Evolutionary conservation across 1,139 yeast species (phyloP).

Genomic region (Geotrichum macrosporum): DNA sequence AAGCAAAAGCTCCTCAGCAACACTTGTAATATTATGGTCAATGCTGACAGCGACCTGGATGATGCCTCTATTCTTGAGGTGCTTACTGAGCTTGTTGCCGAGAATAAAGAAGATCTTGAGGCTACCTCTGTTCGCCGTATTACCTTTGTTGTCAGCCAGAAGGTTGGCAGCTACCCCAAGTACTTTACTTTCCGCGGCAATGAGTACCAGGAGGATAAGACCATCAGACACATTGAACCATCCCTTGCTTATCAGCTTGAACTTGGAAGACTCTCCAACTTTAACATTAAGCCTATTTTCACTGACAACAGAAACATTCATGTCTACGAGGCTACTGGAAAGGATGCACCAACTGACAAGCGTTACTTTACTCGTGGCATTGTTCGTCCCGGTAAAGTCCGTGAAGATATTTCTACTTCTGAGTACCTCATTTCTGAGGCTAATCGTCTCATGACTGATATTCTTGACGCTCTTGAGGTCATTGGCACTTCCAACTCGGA

Average conservation of each 20-base stretch:
- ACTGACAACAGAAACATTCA: constrained; percentile 97
- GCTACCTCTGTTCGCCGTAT: constrained; percentile 81
- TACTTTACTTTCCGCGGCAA: constrained; percentile 95
- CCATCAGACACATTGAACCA: constrained; percentile 96
- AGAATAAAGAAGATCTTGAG: constrained; percentile 63
- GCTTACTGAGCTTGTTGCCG: constrained; percentile 62
- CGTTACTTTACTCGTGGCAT: constrained; percentile 97
- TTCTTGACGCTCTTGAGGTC: constrained; percentile 89
- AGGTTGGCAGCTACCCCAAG: constrained; percentile 83
- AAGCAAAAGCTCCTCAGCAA: constrained; percentile 51
- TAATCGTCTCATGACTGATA: constrained; percentile 90
- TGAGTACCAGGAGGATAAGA: constrained; percentile 65
- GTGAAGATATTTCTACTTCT: constrained; percentile 87
- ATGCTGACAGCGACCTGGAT: constrained; percentile 63
- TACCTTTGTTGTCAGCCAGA: constrained; percentile 81
- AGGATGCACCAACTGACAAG: constrained; percentile 89
- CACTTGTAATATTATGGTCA: constrained; percentile 74
- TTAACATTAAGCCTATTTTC: constrained; percentile 89
- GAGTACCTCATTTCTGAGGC: constrained; percentile 95
- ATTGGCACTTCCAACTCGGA: constrained; percentile 96
- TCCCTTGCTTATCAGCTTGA: constrained; percentile 97
- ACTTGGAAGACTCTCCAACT: constrained; percentile 88
- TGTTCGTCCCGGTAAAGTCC: constrained; percentile 89
- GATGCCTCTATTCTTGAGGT: constrained; percentile 66
- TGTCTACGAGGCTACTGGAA: constrained; percentile 93